Base-by-base conservation (phyloP, 2,329 filamentous ascomycete species). In the Beauveria brongniartii region DNA sequence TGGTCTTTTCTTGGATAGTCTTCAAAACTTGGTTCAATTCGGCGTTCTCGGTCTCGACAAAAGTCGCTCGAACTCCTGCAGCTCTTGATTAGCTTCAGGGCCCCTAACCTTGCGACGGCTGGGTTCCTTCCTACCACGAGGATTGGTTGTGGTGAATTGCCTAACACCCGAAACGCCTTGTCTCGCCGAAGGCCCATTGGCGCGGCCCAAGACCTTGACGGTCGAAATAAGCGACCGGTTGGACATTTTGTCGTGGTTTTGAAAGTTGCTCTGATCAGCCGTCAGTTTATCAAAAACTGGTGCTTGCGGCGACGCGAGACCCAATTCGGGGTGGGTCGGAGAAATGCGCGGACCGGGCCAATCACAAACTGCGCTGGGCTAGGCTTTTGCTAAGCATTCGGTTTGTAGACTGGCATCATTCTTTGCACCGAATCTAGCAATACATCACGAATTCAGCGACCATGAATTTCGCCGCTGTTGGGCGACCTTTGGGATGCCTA, bases 401-500 rank as follows among this genome's bases (percentile, higher is more conserved):
- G 30, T 54, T 53, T 55, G 43, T 37, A 50, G 52, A 52, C 43
- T 30, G 16, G 10, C 54, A 57, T 47, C 50, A 14, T 41, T 37
- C 48, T n/a, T 26, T 26, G 12, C 14, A 20, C 59, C 64, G 65
- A 46, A 63, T 55, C 24, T 50, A 26, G 28, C 48, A 41, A 41
- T 34, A 50, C 51, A 34, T 43, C 34, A 47, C 55, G n/a, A 62
- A 57, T 48, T 40, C 63, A 63, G 61, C 63, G 68, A 75, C 69
- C 65, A 84, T 81, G 79, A 91, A 90, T 80, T 80, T 82, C 66
- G 78, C 83, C 65, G 75, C 81, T 63, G 69, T 81, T 69, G 75
- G 83, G 75, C 85, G 88, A 82, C 88, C 89, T 64, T 74, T 90
- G 70, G 83, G 84, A 79, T 87, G 85, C 75, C 84, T 90, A 71